These are phyloP conservation scores for Venturia carpophila DNA, from an alignment of 2,329 filamentous ascomycete species.

Conservation along the genomic window DNA sequence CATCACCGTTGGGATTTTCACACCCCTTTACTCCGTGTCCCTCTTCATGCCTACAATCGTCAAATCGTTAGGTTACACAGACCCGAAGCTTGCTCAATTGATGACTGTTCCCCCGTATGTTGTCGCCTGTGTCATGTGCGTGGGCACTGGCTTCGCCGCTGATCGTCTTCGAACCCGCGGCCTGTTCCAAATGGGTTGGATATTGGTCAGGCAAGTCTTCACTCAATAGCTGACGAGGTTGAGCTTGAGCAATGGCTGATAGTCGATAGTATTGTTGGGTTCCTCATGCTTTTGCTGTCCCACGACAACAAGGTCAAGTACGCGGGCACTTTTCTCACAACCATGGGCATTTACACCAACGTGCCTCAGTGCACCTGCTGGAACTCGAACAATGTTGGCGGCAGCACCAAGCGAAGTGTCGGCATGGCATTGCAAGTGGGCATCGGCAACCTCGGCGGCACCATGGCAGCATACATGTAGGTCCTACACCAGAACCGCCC, in stretches of 20 bases:
- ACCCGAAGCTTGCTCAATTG: slow-evolving; percentile 49
- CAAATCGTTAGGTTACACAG: slow-evolving; percentile 54
- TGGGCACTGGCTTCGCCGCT: slow-evolving; percentile 16
- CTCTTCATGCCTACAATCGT: slow-evolving; percentile 54
- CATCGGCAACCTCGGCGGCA: slow-evolving; percentile 42
- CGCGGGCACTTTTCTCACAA: slow-evolving; percentile 35
- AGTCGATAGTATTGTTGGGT: slow-evolving; percentile 25
- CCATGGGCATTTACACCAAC: slow-evolving; percentile 46
- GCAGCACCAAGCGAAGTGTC: slow-evolving; percentile 47
- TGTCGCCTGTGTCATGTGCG: slow-evolving; percentile 26
- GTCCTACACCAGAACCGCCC: background rate
- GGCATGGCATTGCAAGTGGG: slow-evolving; percentile 51
- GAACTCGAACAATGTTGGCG: slow-evolving; percentile 53
- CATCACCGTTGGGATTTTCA: slow-evolving; percentile 24
- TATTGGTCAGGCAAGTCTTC: slow-evolving; percentile 19
- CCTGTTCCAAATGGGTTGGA: slow-evolving; percentile 17
- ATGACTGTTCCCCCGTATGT: slow-evolving; percentile 60
- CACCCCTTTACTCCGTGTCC: slow-evolving; percentile 39
- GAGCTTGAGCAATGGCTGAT: slow-evolving; percentile 20
- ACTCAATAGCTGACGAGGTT: slow-evolving; percentile 25
- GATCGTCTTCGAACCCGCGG: slow-evolving; percentile 18
- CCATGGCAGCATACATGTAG: slow-evolving; percentile 41
- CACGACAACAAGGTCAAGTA: slow-evolving; percentile 30
- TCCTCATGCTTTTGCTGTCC: slow-evolving; percentile 33
- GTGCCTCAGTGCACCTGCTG: slow-evolving; percentile 50